A percentile compares a stretch with the other conserved stretches of the same genome.
These are phyloP conservation scores for Colletotrichum tamarilloi DNA, from an alignment of 2,329 filamentous ascomycete genomes.

Conservation along the genomic window DNA sequence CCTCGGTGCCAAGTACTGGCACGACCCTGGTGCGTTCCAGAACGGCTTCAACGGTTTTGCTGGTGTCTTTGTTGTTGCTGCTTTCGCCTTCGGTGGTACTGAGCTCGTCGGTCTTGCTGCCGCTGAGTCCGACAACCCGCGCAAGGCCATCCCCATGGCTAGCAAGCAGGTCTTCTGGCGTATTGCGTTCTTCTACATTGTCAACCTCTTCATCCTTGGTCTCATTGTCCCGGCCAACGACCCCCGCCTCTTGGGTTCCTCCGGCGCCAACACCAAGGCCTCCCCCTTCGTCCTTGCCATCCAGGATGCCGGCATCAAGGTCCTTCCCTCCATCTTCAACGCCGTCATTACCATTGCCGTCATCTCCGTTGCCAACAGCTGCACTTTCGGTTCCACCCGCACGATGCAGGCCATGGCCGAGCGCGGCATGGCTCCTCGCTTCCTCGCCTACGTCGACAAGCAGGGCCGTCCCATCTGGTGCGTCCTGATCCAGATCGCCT, in stretches of 20 bases:
- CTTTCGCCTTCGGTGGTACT: slow-evolving; percentile 39
- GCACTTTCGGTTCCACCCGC: slow-evolving; percentile 61
- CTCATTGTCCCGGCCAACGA: slow-evolving; percentile 38
- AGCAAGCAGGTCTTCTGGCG: slow-evolving; percentile 41
- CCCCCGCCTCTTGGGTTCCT: slow-evolving; percentile 37
- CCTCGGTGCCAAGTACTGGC: slow-evolving; percentile 39
- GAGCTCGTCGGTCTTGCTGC: slow-evolving; percentile 41
- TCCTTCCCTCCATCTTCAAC: slow-evolving; percentile 64
- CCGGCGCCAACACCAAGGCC: slow-evolving; percentile 54
- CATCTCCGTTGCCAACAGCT: slow-evolving; percentile 63
- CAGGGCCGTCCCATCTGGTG: slow-evolving; percentile 69
- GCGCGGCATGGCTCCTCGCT: slow-evolving; percentile 63
- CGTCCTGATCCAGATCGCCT: slow-evolving; percentile 61
- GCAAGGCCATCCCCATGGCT: slow-evolving; percentile 40
- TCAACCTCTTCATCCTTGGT: slow-evolving; percentile 39
- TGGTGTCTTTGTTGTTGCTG: slow-evolving; percentile 37
- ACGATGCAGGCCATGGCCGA: slow-evolving; percentile 62
- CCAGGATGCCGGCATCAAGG: slow-evolving; percentile 60
- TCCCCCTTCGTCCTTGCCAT: slow-evolving; percentile 65
- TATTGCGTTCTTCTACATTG: slow-evolving; percentile 40
- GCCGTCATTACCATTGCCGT: slow-evolving; percentile 61
- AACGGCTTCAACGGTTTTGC: slow-evolving; percentile 41
- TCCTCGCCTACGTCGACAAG: slow-evolving; percentile 71
- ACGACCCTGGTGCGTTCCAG: slow-evolving; percentile 37
- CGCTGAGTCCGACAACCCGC: slow-evolving; percentile 39